Evolutionary conservation across 2,329 filamentous ascomycete genomes (phyloP).

Genomic region (Sclerotinia subarctica): DNA sequence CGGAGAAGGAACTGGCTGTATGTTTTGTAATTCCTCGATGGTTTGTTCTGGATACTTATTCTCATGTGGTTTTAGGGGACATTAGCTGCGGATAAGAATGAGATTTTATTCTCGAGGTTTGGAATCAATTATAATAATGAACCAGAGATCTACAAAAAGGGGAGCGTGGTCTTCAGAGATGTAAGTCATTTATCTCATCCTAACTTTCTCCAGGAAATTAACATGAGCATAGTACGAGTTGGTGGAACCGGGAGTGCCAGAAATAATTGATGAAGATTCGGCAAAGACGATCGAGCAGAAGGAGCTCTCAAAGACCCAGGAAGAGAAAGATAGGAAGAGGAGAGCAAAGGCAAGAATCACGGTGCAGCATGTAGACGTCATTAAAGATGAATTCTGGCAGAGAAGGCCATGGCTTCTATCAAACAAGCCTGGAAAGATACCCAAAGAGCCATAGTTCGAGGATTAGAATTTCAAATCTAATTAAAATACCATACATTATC

Average conservation of each 20-base stretch:
- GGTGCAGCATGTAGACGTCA: conserved; percentile 86
- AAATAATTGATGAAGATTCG: conserved; percentile 47
- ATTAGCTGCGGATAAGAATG: conserved; percentile 84
- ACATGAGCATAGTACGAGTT: conserved; percentile 59
- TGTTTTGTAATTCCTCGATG: conserved; percentile 27
- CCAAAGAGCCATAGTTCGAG: conserved; percentile 48
- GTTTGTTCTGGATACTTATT: neutral
- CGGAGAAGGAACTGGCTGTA: conserved; percentile 76
- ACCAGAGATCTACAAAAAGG: conserved; percentile 86
- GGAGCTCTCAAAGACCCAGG: conserved; percentile 71
- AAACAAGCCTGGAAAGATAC: conserved; percentile 67
- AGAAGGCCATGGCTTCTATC: conserved; percentile 79
- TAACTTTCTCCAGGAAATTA: neutral
- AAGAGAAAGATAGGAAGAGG: conserved; percentile 78
- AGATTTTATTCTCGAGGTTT: conserved; percentile 86
- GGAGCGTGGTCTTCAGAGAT: conserved; percentile 83
- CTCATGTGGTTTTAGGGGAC: conserved; percentile 60
- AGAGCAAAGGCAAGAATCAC: conserved; percentile 76
- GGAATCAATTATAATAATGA: conserved; percentile 98
- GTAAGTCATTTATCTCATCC: conserved; percentile 28
- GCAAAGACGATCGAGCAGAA: conserved; percentile 49
- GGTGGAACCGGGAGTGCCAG: conserved; percentile 51
- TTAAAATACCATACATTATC: conserved; percentile 22
- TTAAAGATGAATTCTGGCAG: conserved; percentile 93
- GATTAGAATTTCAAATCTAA: conserved; percentile 20